Conservation (phyloP, 2,329 filamentous ascomycete species). For the Monosporascus ibericus region DNA sequence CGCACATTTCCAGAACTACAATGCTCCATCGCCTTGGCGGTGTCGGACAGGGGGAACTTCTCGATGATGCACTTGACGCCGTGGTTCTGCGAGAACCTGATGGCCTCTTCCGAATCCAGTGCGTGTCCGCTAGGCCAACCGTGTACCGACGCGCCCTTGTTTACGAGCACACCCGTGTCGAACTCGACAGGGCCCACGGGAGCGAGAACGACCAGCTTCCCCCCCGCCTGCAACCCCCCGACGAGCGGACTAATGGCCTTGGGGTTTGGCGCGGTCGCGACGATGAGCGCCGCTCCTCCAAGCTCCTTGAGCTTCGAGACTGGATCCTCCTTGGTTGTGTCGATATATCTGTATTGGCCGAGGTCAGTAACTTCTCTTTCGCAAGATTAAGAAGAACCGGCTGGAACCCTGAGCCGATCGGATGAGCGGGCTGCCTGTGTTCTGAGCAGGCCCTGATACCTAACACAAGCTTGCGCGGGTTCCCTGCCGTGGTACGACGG, state of each 20-base stretch:
- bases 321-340: constrained; percentile 46
- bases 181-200: constrained; percentile 41
- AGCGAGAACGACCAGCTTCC: constrained; percentile 56
- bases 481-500: no score
- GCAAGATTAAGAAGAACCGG: background rate
- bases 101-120: constrained; percentile 58
- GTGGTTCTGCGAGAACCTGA: constrained; percentile 57
- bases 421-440: no score
- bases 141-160: constrained; percentile 52
- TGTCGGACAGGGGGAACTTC: constrained; percentile 53
- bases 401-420: no score
- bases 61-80: constrained; percentile 60
- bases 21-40: constrained; percentile 37
- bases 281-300: constrained; percentile 56
- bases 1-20: constrained; percentile 35
- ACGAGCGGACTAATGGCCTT: constrained; percentile 47
- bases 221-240: constrained; percentile 44
- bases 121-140: constrained; percentile 60
- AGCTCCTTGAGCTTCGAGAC: constrained; percentile 44
- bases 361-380: background rate
- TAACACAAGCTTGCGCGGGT: no score
- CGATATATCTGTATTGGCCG: constrained; percentile 34
- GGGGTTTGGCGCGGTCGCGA: constrained; percentile 57
- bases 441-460: no score
- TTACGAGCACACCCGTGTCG: constrained; percentile 35